These are phyloP conservation scores for Saccharomycopsis crataegensis DNA, from an alignment of 1,139 yeast genomes.

Conservation along the genomic window DNA sequence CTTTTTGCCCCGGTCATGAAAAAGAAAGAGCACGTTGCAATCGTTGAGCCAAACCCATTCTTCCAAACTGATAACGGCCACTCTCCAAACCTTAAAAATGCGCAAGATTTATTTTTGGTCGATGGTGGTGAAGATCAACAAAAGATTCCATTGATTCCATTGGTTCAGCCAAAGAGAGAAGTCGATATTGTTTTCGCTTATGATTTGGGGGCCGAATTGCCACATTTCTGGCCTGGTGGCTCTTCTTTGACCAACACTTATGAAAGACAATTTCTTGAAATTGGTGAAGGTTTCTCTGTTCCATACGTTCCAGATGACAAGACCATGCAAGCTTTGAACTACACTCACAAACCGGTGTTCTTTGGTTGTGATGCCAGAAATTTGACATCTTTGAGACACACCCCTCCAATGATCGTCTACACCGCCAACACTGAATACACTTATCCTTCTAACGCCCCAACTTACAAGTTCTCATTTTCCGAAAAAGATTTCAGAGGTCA, in stretches of 20 bases:
- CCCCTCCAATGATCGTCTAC: constrained; percentile 74
- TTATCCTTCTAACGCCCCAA: constrained; percentile 61
- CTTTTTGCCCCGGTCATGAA: constrained; percentile 2
- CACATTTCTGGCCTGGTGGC: constrained; percentile 70
- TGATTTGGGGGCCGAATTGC: constrained; percentile 78
- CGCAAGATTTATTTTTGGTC: constrained; percentile 50
- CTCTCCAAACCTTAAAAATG: constrained; percentile 18
- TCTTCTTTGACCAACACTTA: constrained; percentile 59
- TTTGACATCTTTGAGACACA: constrained; percentile 43
- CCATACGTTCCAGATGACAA: constrained; percentile 76
- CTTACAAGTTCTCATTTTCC: constrained; percentile 58
- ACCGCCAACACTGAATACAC: constrained; percentile 72
- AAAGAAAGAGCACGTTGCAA: constrained; percentile 32
- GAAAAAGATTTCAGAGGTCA: constrained; percentile 51
- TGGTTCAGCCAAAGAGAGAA: constrained; percentile 62
- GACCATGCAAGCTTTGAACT: constrained; percentile 54
- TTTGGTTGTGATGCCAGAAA: constrained; percentile 79
- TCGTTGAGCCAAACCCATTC: constrained; percentile 73
- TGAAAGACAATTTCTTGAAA: constrained; percentile 57
- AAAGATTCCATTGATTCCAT: constrained; percentile 71
- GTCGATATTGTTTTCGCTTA: constrained; percentile 76
- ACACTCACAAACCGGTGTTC: constrained; percentile 61
- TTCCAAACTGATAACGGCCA: constrained; percentile 28
- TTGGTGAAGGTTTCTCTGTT: constrained; percentile 62
- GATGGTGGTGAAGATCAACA: constrained; percentile 92